Conservation (phyloP, 106 monocot genomes). For the Phalaenopsis equestris region DNA sequence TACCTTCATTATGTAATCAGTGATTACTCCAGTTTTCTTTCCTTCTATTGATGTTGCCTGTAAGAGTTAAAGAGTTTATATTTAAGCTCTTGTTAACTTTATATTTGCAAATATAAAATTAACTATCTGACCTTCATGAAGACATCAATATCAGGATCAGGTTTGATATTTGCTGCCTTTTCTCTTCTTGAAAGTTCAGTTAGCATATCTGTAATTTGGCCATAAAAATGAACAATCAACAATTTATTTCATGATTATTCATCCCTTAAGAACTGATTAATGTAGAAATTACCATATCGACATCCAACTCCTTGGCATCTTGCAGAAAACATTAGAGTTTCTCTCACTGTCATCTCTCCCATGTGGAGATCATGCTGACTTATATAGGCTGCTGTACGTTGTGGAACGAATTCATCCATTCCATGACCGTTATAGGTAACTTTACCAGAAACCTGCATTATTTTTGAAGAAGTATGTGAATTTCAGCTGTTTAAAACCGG, state of each 20-base stretch:
- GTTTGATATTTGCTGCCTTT: conserved; percentile 26
- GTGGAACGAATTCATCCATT: conserved; percentile 25
- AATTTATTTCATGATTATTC: not conserved
- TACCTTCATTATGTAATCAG: conserved; percentile 61
- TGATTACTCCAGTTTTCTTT: conserved; percentile 24
- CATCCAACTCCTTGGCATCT: conserved; percentile 27
- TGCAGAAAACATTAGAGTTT: conserved; percentile 28
- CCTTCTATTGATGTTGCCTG: conserved; percentile 40
- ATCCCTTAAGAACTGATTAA: not conserved
- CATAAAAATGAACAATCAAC: too few relatives aligned
- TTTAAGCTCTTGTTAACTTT: not conserved
- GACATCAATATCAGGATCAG: conserved; percentile 22
- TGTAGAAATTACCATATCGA: conserved; percentile 19
- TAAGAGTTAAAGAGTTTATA: not conserved
- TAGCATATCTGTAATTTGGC: conserved; percentile 15
- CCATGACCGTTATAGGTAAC: conserved; percentile 30
- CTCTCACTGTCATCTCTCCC: conserved; percentile 33
- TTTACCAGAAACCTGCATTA: conserved; percentile 17
- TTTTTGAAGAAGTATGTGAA: not conserved
- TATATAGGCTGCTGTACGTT: conserved; percentile 23
- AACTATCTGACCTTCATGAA: conserved; percentile 61
- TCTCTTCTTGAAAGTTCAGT: conserved; percentile 20
- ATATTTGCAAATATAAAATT: not conserved
- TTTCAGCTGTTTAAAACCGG: not conserved
- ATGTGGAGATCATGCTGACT: conserved; percentile 36